These are phyloP conservation scores for Phytophthora hybrid DNA, from an alignment of 352 stramenopile genomes.

Conservation along the genomic window DNA sequence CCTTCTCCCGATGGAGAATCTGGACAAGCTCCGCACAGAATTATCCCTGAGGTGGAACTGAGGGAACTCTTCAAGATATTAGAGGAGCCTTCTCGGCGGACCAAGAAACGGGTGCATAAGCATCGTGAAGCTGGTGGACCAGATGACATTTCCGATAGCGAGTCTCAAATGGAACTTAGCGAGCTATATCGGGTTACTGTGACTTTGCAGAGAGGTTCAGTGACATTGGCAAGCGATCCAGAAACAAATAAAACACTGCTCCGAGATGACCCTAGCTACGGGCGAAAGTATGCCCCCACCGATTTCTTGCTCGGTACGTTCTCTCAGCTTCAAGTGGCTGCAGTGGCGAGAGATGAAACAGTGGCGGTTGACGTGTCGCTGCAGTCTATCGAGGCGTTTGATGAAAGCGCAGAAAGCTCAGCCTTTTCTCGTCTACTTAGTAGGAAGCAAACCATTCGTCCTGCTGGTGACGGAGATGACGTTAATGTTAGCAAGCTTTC, in stretches of 20 bases:
- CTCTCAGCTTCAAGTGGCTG: slow-evolving; percentile 78
- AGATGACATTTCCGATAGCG: slow-evolving; percentile 42
- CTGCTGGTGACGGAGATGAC: slow-evolving; percentile 56
- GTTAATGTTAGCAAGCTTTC: slow-evolving; percentile 71
- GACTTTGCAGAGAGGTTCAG: slow-evolving; percentile 72
- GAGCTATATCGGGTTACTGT: slow-evolving; percentile 82
- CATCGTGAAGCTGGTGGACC: slow-evolving; percentile 35
- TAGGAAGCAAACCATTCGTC: slow-evolving; percentile 63
- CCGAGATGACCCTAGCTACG: slow-evolving; percentile 72
- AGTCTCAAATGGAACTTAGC: slow-evolving; percentile 48
- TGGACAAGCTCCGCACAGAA: slow-evolving; percentile 45
- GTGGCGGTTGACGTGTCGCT: slow-evolving; percentile 87
- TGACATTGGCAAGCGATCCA: slow-evolving; percentile 80
- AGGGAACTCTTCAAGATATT: slow-evolving; percentile 90
- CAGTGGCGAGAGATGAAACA: slow-evolving; percentile 69
- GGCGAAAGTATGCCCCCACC: slow-evolving; percentile 69
- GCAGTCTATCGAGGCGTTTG: slow-evolving; percentile 87
- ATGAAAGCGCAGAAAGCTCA: slow-evolving; percentile 88
- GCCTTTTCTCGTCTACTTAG: slow-evolving; percentile 84
- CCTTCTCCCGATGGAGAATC: slow-evolving; percentile 39
- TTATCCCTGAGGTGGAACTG: slow-evolving; percentile 84
- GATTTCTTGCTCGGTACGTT: slow-evolving; percentile 86
- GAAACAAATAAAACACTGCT: slow-evolving; percentile 72
- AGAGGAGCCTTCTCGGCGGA: slow-evolving; percentile 76
- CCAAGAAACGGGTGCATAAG: slow-evolving; percentile 60